Evolutionary conservation across 768 basidiomycete genomes (phyloP).

Genomic region (Astraeus odoratus): DNA sequence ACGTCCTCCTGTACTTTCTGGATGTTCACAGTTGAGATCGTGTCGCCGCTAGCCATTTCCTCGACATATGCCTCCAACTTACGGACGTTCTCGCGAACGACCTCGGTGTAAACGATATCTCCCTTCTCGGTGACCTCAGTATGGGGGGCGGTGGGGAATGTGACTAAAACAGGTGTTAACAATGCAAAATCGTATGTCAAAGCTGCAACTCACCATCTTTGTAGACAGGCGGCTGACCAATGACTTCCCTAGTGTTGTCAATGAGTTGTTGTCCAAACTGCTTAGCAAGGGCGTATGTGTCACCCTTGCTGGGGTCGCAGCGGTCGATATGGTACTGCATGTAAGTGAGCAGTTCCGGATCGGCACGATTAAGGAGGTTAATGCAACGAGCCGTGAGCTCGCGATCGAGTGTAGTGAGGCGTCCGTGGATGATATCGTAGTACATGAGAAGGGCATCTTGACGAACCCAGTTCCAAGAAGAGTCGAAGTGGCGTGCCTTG

Average conservation of each 20-base stretch:
- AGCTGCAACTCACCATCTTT: conserved; percentile 73
- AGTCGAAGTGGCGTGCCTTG: conserved; percentile 97
- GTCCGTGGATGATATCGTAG: conserved; percentile 97
- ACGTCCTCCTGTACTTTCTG: conserved; percentile 98
- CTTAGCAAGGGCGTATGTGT: conserved; percentile 92
- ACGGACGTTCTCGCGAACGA: conserved; percentile 92
- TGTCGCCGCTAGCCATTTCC: conserved; percentile 96
- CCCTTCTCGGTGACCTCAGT: conserved; percentile 93
- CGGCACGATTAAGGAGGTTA: conserved; percentile 94
- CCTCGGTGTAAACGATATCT: conserved; percentile 91
- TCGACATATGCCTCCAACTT: conserved; percentile 97
- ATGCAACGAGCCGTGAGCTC: conserved; percentile 98
- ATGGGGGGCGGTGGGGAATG: conserved; percentile 96
- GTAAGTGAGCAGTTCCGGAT: conserved; percentile 83
- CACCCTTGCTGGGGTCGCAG: conserved; percentile 74
- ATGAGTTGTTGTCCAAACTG: conserved; percentile 95
- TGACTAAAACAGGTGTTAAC: conserved; percentile 45
- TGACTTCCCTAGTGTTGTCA: conserved; percentile 83
- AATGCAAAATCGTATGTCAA: neutral
- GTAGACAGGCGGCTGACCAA: conserved; percentile 82
- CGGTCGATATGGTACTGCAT: conserved; percentile 95
- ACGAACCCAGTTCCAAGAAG: conserved; percentile 99
- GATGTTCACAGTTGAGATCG: conserved; percentile 82
- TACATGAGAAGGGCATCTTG: conserved; percentile 96
- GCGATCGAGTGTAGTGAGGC: conserved; percentile 88